phyloP scores from a whole-genome alignment of 768 basidiomycete species.

The Nidularia pulvinata region DNA sequence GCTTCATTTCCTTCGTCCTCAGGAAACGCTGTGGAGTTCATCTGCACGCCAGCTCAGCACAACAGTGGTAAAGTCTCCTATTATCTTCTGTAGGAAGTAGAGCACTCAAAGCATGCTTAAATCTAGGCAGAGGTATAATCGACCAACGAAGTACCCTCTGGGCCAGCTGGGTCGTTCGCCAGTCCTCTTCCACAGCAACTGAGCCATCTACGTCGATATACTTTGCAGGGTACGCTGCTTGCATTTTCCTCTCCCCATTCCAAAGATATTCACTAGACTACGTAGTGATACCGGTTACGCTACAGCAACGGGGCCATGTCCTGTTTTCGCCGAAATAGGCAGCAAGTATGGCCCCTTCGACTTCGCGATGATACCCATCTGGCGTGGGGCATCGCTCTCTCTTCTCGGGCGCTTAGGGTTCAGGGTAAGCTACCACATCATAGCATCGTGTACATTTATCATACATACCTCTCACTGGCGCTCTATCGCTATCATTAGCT shows the following conservation, averaged over 20 bases:
- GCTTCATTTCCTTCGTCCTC: neutral
- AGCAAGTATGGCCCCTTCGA: neutral
- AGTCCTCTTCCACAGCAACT: neutral
- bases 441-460: neutral
- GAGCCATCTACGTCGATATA: neutral
- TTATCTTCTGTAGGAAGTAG: neutral
- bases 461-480: neutral
- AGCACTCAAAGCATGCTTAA: neutral
- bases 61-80: neutral
- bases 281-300: neutral
- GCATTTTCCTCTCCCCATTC: neutral
- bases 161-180: neutral
- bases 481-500: neutral
- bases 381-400: neutral
- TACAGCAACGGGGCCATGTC: neutral
- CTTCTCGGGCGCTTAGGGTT: neutral
- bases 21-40: neutral
- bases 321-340: neutral
- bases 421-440: neutral
- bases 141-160: neutral
- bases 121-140: neutral
- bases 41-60: neutral
- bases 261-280: neutral
- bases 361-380: neutral
- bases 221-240: neutral